phyloP scores from a whole-genome alignment of 176 grass and related monocot species.

The Oryza brachyantha region DNA sequence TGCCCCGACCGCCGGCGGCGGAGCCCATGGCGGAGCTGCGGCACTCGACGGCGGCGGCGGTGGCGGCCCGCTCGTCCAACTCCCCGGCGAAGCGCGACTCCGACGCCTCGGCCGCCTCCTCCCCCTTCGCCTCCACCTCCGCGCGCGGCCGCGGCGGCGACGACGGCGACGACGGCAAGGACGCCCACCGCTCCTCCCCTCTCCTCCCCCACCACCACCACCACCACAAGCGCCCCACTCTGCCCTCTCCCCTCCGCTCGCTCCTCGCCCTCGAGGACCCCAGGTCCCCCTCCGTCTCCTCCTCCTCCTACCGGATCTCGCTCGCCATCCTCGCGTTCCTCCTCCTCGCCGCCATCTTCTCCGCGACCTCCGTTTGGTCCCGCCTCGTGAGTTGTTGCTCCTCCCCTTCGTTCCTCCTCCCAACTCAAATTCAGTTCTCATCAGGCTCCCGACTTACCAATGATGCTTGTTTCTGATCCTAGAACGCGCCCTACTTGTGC shows the following conservation, averaged over 20 bases:
- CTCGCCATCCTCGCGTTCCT: constrained; percentile 57
- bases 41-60: constrained; percentile 49
- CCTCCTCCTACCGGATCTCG: constrained; percentile 69
- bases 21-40: constrained; percentile 78
- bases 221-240: constrained; percentile 33
- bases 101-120: constrained; percentile 35
- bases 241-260: constrained; percentile 56
- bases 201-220: constrained; percentile 35
- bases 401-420: neutral
- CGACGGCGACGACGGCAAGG: constrained; percentile 58
- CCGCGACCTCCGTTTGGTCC: constrained; percentile 60
- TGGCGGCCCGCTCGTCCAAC: constrained; percentile 35
- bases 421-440: neutral
- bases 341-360: constrained; percentile 42
- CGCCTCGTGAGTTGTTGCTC: constrained; percentile 68
- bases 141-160: constrained; percentile 42
- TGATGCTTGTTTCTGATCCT: neutral
- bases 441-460: neutral
- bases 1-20: constrained; percentile 3
- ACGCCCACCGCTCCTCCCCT: constrained; percentile 48
- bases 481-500: constrained; percentile 53
- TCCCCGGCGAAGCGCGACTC: constrained; percentile 68
- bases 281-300: constrained; percentile 47
- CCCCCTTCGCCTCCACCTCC: constrained; percentile 44
- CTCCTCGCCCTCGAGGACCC: constrained; percentile 79